Evolutionary conservation across 345 rosid genomes (phyloP), one percentile per base, ranked within the genome.

Genomic region (Eucalyptus cloeziana): DNA sequence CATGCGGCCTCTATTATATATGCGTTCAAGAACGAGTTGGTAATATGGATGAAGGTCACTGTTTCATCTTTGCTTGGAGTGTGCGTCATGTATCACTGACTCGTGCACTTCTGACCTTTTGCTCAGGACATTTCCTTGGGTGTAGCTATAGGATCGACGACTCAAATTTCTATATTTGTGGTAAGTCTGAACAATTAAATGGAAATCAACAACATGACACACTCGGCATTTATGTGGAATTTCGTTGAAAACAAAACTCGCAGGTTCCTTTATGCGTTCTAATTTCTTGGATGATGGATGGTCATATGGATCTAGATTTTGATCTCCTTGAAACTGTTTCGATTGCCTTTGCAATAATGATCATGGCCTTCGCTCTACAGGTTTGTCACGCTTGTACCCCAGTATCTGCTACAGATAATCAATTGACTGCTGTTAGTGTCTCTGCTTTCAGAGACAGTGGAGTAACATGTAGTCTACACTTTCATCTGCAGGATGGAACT

Each of bases 81-180:
- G 25, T 40, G 88, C 13, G 8, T 25, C 43, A 31, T 4, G 40
- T 86, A 8, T 17, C 24, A 6, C 81, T 71, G 45, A 71, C 81
- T 71, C 45, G 44, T 21, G 51, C 43, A 6, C 62, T 52, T 51
- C 33, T 16, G 56, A 25, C n/a, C 21, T 60, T 87, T n/a, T 30
- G 30, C 90, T 71, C 95, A 96, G 98, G 99, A 97, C 90, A 97
- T 97, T 62, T 95, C 96, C 89, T 90, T 97, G 88, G 99, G 98
- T 37, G 96, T 97, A 88, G 96, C 98, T 80, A 86, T 97, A 79
- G 98, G 99, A 11, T 96, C 99, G 25, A 98, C 98, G 49, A 91
- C 98, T 91, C 99, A 97, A 91, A 97, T 97, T 88, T 96, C 98
- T 71, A 94, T 97, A 97, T 96, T 97, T 88, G 96, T 95, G 91